phyloP scores from a whole-genome alignment of 78 protist species.

The Dictyostelium intermedium region DNA sequence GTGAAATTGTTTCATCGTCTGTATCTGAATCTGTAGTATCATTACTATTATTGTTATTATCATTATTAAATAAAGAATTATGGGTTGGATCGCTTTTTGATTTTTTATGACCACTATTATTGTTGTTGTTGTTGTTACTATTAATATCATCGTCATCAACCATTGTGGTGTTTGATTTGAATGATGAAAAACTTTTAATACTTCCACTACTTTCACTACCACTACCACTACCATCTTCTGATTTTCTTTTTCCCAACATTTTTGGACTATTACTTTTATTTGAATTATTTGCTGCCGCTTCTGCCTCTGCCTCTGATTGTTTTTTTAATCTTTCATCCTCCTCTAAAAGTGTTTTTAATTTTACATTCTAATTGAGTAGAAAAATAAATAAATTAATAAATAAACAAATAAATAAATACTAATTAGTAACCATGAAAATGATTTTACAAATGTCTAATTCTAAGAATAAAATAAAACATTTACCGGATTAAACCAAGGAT shows the following conservation, averaged over 20 bases:
- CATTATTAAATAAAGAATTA: not conserved
- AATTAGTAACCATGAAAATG: not conserved
- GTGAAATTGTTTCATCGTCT: constrained; percentile 28
- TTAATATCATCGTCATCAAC: not conserved
- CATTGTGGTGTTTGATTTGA: not conserved
- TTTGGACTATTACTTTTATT: not conserved
- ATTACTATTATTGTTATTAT: not conserved
- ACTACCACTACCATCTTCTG: not conserved
- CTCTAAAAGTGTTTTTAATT: constrained; percentile 8
- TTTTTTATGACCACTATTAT: not conserved
- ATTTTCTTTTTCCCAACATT: constrained; percentile 70
- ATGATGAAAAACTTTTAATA: not conserved
- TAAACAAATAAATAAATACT: not conserved
- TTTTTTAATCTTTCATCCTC: constrained; percentile 15
- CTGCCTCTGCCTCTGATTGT: not conserved
- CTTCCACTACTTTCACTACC: not conserved
- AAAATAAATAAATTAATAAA: not conserved
- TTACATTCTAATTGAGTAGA: not conserved
- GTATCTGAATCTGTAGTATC: constrained; percentile 14
- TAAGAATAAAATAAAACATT: too few relatives aligned
- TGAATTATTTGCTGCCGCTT: not conserved
- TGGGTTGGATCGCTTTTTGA: not conserved
- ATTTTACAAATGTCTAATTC: too few relatives aligned
- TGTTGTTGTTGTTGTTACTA: not conserved
- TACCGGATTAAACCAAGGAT: constrained; percentile 75